A percentile compares a stretch with the other conserved stretches of the same genome.
phyloP scores from a whole-genome alignment of 2,329 filamentous ascomycete genomes.

The Capronia epimyces region DNA sequence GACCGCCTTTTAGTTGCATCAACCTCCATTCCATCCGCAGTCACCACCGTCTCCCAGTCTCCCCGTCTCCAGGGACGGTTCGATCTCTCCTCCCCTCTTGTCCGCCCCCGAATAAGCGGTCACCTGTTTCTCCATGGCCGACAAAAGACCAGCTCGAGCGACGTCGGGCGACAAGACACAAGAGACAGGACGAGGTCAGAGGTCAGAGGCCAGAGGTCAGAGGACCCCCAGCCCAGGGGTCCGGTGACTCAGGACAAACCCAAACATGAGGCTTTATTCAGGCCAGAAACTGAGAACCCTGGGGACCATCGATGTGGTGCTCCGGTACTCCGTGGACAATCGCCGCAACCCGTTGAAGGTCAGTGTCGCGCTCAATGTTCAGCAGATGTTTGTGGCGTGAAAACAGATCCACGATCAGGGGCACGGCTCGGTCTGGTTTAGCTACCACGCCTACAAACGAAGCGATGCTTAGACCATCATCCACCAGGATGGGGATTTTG shows the following conservation, averaged over 20 bases:
- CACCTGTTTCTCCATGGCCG: neutral
- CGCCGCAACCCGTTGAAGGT: neutral
- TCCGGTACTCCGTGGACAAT: too few species aligned
- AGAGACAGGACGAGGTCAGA: neutral
- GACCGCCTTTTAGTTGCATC: constrained; percentile 22
- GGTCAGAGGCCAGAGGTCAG: neutral
- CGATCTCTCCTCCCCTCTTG: neutral
- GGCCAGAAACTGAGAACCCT: too few species aligned
- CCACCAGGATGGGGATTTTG: neutral
- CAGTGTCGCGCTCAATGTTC: neutral
- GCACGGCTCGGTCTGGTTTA: neutral
- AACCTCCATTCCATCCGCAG: neutral
- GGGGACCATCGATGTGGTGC: too few species aligned
- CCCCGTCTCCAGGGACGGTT: constrained; percentile 7
- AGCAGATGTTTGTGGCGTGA: neutral
- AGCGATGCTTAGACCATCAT: neutral
- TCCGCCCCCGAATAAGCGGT: neutral
- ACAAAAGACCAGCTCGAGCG: neutral
- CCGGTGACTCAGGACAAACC: neutral
- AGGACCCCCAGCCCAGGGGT: neutral
- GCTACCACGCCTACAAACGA: neutral
- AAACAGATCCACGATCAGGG: neutral
- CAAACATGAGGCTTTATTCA: neutral
- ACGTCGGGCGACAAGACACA: neutral
- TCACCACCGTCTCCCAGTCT: neutral